Evolutionary conservation across 495 filamentous ascomycete species (phyloP), one percentile per base, ranked within the genome.

Genomic region (Neurospora tetrasperma): DNA sequence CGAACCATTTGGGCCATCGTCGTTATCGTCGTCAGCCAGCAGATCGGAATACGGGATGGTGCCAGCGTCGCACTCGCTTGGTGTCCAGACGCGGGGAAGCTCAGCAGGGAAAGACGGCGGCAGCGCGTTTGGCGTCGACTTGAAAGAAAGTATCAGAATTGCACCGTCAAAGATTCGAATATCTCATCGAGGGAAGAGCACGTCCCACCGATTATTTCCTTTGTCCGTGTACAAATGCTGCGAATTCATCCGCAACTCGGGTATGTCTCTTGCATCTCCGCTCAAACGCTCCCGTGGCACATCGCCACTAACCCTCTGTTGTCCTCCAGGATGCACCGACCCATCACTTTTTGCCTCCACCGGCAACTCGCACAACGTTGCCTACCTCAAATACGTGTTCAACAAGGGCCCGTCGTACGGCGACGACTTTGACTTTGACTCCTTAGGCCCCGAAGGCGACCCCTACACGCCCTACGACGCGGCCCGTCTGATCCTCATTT

Each of bases 181-280:
- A 18, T 80, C 78, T 0, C 79, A 80, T 74, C 76, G 74, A 42
- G 79, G 79, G 1, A 70, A 69, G 8, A 70, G 72, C 31, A 77
- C 75, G 3, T 80, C 79, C 35, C 72, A 78, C 9, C 69, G 79
- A 7, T 73, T 73, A 0, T 77, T 76, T 20, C 79, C 79, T 1
- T 16, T 78, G 16, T 46, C 70, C n/a, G 72, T 80, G 5, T 75
- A 80, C 71, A 80, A 79, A 42, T 79, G 76, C 70, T 78, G 75
- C 72, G 78, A 80, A 39, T 80, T 76, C 39, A 80, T 80, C 16
- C 76, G 74, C 9, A 40, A 46, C 2, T 72, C 73, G 31, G 73
- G 78, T 76, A 73, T 10, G 71, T 44, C 20, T 44, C 16, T 42
- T 23, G 44, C 54, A 42, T 14, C 41, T 42, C 41, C 4, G 41